Percentiles rank a stretch among this genome's conserved stretches.
phyloP scores from a whole-genome alignment of 2,329 filamentous ascomycete genomes.

The Neonectria ditissima region DNA sequence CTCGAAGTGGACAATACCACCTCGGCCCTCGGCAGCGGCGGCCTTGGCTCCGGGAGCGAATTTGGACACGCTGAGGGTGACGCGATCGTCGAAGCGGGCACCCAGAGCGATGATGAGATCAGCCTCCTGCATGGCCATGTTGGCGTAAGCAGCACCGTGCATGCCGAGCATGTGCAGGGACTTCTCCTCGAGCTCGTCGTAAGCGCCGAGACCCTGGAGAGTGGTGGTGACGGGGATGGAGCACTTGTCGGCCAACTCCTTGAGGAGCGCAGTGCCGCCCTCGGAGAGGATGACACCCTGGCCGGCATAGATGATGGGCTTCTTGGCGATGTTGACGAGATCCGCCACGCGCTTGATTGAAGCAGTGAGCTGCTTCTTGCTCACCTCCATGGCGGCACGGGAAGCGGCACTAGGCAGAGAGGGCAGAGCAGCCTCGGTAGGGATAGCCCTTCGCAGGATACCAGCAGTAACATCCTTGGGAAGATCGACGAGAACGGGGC shows the following conservation, averaged over 20 bases:
- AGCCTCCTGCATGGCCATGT: constrained; percentile 97
- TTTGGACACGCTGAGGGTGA: constrained; percentile 82
- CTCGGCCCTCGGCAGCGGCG: constrained; percentile 85
- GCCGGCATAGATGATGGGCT: constrained; percentile 94
- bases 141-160: constrained; percentile 97
- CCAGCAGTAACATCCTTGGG: constrained; percentile 96
- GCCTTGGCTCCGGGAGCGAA: constrained; percentile 91
- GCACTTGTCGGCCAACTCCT: constrained; percentile 88
- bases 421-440: constrained; percentile 78
- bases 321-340: constrained; percentile 89
- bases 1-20: constrained; percentile 97
- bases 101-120: constrained; percentile 96
- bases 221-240: constrained; percentile 96
- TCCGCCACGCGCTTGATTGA: constrained; percentile 83
- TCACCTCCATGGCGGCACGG: constrained; percentile 77
- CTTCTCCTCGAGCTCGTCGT: constrained; percentile 93
- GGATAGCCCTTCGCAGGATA: constrained; percentile 85
- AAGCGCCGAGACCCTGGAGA: constrained; percentile 91
- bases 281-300: constrained; percentile 86
- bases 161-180: constrained; percentile 98
- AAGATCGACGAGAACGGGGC: constrained; percentile 93
- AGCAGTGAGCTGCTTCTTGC: constrained; percentile 76
- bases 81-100: constrained; percentile 95
- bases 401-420: constrained; percentile 88
- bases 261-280: constrained; percentile 82